Conservation (phyloP, 177 flowering plant species). For the Tripterygium wilfordii region DNA sequence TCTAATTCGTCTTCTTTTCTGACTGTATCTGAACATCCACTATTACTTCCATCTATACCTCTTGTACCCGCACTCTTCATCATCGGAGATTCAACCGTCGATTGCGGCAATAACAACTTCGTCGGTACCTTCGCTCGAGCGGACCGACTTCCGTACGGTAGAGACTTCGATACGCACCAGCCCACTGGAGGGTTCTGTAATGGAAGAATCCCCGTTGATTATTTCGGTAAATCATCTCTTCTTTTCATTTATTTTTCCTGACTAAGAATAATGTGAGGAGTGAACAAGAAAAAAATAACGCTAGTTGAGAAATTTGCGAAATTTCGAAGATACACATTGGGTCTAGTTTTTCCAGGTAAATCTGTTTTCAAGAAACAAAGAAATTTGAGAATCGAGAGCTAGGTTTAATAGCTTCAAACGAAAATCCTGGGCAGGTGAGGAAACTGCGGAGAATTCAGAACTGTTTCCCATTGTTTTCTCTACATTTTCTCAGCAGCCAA, state of each 20-base stretch:
- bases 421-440: no score
- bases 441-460: background rate
- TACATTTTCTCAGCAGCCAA: conserved; percentile 1
- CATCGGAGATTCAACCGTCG: conserved; percentile 90
- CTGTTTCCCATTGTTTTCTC: background rate
- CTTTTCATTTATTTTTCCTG: background rate
- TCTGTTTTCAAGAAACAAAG: background rate
- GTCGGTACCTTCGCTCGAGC: conserved; percentile 86
- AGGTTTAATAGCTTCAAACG: no score
- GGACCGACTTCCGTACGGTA: conserved; percentile 70
- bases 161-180: conserved; percentile 79
- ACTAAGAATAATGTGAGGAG: background rate
- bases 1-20: no score
- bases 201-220: conserved; percentile 88
- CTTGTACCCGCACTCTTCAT: conserved; percentile 72
- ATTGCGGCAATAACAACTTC: conserved; percentile 76
- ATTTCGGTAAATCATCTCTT: conserved; percentile 52
- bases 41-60: no score
- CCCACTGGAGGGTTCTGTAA: conserved; percentile 94
- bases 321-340: background rate
- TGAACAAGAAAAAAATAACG: background rate
- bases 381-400: no score
- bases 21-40: no score
- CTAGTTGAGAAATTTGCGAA: conserved; percentile 2
- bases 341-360: background rate